Evolutionary conservation across 192 early-diverging fungal species (phyloP).

Genomic region (Backusella tuberculispora): DNA sequence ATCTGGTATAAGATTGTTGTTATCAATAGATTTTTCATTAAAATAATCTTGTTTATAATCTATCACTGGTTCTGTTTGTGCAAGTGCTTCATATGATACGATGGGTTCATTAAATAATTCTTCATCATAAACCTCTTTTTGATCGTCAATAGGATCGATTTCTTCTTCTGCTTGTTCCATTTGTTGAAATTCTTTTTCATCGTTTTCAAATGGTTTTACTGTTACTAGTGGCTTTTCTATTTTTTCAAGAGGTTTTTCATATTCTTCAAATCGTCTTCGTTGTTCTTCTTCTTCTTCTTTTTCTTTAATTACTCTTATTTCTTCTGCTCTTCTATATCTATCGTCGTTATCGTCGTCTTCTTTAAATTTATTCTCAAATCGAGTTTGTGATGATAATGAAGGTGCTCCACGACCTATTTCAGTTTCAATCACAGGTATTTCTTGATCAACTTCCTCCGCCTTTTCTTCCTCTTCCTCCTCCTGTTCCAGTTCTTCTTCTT

Average conservation of each 20-base stretch:
- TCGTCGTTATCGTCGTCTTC: not conserved
- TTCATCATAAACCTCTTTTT: not conserved
- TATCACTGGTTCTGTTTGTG: slow-evolving; percentile 1
- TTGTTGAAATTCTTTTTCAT: slow-evolving; percentile 2
- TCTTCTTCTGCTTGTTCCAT: not conserved
- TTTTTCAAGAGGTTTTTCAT: too few relatives aligned
- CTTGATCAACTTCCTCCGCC: not conserved
- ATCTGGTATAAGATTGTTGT: not conserved
- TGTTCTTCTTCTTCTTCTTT: too few relatives aligned
- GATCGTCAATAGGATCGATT: not conserved
- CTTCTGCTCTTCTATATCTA: not conserved
- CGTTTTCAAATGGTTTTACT: not conserved
- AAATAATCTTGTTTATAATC: slow-evolving; percentile 1
- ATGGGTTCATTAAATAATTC: slow-evolving; percentile 1
- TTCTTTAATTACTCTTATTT: too few relatives aligned
- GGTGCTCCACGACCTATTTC: not conserved
- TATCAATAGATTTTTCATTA: not conserved
- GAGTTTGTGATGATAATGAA: not conserved
- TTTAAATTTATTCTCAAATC: not conserved
- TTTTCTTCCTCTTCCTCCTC: not conserved
- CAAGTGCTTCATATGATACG: not conserved
- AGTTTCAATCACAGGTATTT: slow-evolving; percentile 4
- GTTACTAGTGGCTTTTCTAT: not conserved
- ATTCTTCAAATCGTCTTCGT: too few relatives aligned
- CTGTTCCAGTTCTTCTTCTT: not conserved